Conservation (phyloP, 208 protist genomes). For the Leptomonas pyrrhocoris region DNA sequence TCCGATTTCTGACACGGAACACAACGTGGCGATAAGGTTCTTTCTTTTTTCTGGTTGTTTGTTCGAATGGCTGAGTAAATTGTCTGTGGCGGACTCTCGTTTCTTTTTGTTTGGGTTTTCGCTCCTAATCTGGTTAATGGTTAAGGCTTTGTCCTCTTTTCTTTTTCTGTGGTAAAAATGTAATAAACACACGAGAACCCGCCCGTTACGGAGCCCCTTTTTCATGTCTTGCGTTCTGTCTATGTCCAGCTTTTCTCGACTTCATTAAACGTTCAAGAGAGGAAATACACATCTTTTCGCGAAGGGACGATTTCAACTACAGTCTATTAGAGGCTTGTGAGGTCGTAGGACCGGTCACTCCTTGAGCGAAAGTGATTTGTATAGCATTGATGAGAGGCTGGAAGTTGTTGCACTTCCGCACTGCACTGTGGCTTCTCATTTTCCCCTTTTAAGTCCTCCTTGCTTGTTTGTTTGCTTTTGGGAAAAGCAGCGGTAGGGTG, state of each 20-base stretch:
- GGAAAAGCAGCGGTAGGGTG: not conserved
- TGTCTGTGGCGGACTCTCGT: not conserved
- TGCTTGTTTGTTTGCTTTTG: not conserved
- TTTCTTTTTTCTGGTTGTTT: not conserved
- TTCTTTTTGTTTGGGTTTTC: not conserved
- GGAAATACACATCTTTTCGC: not conserved
- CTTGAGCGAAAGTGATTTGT: no score
- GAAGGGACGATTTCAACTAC: no score
- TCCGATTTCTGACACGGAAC: no score
- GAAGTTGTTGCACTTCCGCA: no score
- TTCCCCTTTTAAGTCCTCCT: no score
- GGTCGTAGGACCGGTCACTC: no score
- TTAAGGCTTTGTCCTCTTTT: conserved; percentile 2
- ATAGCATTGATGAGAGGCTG: no score
- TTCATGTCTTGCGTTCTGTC: no score
- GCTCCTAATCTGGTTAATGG: conserved; percentile 5
- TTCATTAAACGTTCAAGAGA: not conserved
- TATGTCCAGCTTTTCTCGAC: not conserved
- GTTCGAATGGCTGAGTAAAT: not conserved
- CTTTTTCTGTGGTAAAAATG: not conserved
- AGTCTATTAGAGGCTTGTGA: no score
- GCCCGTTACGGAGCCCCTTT: not conserved
- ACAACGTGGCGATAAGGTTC: not conserved
- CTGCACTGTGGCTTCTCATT: no score
- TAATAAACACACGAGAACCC: not conserved